Percentiles rank a stretch among this genome's conserved stretches.
Conservation (phyloP, 73 alveolate species). For the Paramecium bursaria region DNA sequence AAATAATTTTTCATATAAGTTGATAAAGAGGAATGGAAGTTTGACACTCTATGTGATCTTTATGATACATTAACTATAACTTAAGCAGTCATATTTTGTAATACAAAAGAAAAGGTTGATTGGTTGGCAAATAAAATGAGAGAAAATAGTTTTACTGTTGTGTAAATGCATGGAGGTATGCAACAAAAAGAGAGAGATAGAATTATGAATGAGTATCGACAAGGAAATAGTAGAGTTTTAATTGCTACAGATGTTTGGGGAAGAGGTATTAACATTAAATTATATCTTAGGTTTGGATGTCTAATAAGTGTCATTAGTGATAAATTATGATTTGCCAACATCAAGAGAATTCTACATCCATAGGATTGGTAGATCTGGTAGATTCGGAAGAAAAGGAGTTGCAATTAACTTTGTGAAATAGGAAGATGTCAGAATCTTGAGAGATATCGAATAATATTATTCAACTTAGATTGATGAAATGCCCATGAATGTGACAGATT, state of each 20-base stretch:
- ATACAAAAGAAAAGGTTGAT: conserved; percentile 91
- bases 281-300: conserved; percentile 87
- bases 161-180: conserved; percentile 96
- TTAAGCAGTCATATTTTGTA: conserved; percentile 96
- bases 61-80: conserved; percentile 95
- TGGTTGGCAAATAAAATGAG: conserved; percentile 98
- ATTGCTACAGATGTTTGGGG: conserved; percentile 98
- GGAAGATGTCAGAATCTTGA: conserved; percentile 95
- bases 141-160: conserved; percentile 92
- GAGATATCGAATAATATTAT: conserved; percentile 98
- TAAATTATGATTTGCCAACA: conserved; percentile 95
- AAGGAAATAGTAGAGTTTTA: conserved; percentile 83
- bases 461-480: conserved; percentile 99
- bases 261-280: conserved; percentile 74
- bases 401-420: conserved; percentile 98
- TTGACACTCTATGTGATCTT: conserved; percentile 96
- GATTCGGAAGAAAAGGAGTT: conserved; percentile 99
- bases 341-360: conserved; percentile 98
- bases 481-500: conserved; percentile 99
- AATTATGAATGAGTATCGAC: conserved; percentile 93
- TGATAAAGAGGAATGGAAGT: conserved; percentile 95
- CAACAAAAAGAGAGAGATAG: conserved; percentile 96
- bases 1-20: conserved; percentile 94
- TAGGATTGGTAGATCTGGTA: conserved; percentile 99
- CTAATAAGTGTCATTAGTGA: conserved; percentile 96